phyloP scores from a whole-genome alignment of 164 flowering plant species.

The Vitis riparia region DNA sequence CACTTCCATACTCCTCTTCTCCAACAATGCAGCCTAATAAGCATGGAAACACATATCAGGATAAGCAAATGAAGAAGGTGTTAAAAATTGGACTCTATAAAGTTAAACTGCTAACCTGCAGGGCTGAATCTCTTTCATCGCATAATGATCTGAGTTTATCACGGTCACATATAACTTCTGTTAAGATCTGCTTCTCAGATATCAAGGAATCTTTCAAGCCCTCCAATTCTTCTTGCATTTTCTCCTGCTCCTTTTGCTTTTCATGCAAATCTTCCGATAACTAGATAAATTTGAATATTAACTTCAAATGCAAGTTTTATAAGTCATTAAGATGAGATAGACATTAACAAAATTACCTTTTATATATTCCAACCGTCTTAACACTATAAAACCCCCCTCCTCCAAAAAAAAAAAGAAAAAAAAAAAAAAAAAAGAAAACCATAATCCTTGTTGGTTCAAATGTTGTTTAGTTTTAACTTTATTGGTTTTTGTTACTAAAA shows the following conservation, averaged over 20 bases:
- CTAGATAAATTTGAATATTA: slow-evolving; percentile 32
- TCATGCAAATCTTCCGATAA: slow-evolving; percentile 65
- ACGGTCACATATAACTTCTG: slow-evolving; percentile 46
- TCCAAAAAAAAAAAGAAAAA: too few species aligned
- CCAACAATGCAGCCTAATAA: slow-evolving; percentile 59
- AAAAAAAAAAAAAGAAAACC: too few species aligned
- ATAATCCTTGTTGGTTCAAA: too few species aligned
- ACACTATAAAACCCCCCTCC: too few species aligned
- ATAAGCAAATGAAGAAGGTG: background rate
- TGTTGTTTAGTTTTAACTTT: too few species aligned
- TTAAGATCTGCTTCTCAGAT: slow-evolving; percentile 55
- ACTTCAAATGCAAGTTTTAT: background rate
- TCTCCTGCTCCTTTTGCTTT: slow-evolving; percentile 56
- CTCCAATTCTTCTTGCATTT: slow-evolving; percentile 68
- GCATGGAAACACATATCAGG: background rate
- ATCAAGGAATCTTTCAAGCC: slow-evolving; percentile 52
- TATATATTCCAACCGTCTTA: background rate
- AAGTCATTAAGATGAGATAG: background rate
- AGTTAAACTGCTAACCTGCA: slow-evolving; percentile 53
- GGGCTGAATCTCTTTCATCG: slow-evolving; percentile 67
- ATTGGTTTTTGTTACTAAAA: too few species aligned
- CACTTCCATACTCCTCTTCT: slow-evolving; percentile 60
- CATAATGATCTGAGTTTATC: slow-evolving; percentile 55
- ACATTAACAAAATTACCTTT: background rate
- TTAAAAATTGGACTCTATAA: background rate